Conservation (phyloP, 306 rosid species). For the Glycyrrhiza uralensis region DNA sequence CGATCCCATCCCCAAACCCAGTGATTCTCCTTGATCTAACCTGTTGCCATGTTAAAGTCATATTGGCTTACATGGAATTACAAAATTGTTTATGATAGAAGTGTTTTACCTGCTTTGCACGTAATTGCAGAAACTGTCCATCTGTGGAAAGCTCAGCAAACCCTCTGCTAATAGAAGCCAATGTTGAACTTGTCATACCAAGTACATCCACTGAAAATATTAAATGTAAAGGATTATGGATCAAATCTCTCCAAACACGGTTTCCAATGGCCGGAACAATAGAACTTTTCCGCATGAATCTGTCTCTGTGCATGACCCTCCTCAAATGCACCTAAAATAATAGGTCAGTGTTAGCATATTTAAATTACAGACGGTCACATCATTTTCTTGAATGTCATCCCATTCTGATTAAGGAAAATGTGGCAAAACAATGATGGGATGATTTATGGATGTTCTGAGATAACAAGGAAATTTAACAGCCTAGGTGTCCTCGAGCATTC, state of each 20-base stretch:
- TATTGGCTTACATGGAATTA: constrained; percentile 8
- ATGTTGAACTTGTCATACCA: constrained; percentile 97
- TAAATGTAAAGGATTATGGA: constrained; percentile 92
- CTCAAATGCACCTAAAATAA: constrained; percentile 83
- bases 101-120: constrained; percentile 78
- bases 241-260: constrained; percentile 95
- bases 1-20: constrained; percentile 91
- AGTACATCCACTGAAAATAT: constrained; percentile 92
- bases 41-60: constrained; percentile 50
- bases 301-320: constrained; percentile 90
- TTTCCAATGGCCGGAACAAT: constrained; percentile 78
- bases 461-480: background rate
- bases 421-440: constrained; percentile 3
- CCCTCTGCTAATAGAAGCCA: constrained; percentile 92
- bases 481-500: background rate
- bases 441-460: background rate
- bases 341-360: constrained; percentile 26
- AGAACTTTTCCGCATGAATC: constrained; percentile 94
- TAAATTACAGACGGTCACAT: background rate
- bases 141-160: constrained; percentile 97
- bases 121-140: constrained; percentile 88
- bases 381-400: background rate
- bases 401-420: constrained; percentile 1
- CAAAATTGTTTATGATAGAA: background rate
- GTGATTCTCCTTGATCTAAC: constrained; percentile 91